phyloP scores from a whole-genome alignment of 768 basidiomycete genomes.

The Suillus subaureus region DNA sequence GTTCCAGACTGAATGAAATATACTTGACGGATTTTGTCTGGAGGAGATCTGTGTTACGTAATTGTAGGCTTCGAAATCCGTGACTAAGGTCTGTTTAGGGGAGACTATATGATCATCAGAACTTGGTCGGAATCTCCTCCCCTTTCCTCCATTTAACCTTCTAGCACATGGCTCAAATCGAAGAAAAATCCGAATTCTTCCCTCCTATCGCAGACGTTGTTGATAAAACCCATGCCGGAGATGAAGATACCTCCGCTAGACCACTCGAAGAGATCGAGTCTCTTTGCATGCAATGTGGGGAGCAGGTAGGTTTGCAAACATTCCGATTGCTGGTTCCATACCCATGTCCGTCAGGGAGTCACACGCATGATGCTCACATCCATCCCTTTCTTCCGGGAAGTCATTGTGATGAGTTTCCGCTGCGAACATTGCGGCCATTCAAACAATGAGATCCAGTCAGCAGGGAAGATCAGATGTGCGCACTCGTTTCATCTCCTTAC shows the following conservation, averaged over 20 bases:
- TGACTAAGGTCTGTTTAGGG: neutral
- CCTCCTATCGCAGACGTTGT: constrained; percentile 62
- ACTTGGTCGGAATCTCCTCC: neutral
- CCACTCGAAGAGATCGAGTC: constrained; percentile 86
- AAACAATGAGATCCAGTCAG: constrained; percentile 96
- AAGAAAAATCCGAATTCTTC: constrained; percentile 43
- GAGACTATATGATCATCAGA: neutral
- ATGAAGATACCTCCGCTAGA: constrained; percentile 41
- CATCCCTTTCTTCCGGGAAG: constrained; percentile 94
- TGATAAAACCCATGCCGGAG: constrained; percentile 43
- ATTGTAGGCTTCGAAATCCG: too few relatives aligned
- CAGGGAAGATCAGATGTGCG: constrained; percentile 82
- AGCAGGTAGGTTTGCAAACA: constrained; percentile 64
- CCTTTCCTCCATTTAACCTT: neutral
- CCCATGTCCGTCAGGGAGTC: constrained; percentile 57
- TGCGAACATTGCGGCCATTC: constrained; percentile 89
- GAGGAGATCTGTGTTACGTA: too few relatives aligned
- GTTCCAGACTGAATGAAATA: neutral
- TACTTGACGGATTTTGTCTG: neutral
- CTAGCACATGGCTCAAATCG: constrained; percentile 25
- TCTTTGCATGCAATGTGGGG: constrained; percentile 90
- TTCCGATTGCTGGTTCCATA: constrained; percentile 9
- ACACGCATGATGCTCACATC: constrained; percentile 89
- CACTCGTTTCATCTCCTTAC: constrained; percentile 11
- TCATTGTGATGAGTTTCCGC: constrained; percentile 95